Percentiles rank a stretch among this genome's conserved stretches.
Conservation (phyloP, 2,329 filamentous ascomycete genomes). For the Phaeosphaeriaceae sp. region DNA sequence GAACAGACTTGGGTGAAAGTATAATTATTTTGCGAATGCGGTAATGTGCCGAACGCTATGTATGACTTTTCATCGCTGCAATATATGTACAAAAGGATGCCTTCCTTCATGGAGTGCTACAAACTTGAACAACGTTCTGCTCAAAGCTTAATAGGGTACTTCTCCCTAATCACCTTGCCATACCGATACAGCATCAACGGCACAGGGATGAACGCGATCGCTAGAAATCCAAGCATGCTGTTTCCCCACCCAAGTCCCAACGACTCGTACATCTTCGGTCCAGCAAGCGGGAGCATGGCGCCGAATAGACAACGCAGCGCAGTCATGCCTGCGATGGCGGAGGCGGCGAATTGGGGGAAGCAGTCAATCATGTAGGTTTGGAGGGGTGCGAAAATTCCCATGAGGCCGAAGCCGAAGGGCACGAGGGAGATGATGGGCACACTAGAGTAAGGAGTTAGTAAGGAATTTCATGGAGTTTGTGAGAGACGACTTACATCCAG, state of each 20-base stretch:
- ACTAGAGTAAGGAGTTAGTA: constrained; percentile 19
- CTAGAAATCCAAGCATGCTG: constrained; percentile 44
- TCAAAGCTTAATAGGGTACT: constrained; percentile 28
- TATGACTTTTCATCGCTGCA: neutral
- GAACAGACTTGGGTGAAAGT: too few relatives aligned
- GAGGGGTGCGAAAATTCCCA: constrained; percentile 43
- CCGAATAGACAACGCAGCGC: constrained; percentile 43
- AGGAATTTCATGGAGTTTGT: neutral
- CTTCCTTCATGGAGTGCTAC: too few relatives aligned
- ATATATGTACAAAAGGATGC: neutral
- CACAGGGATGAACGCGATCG: constrained; percentile 43
- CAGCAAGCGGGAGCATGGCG: constrained; percentile 44
- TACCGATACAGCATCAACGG: constrained; percentile 44
- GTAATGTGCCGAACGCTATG: too few relatives aligned
- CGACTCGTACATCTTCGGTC: constrained; percentile 40
- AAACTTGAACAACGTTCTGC: too few relatives aligned
- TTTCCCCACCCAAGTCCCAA: constrained; percentile 48
- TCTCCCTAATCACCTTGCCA: constrained; percentile 39
- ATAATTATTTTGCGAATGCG: too few relatives aligned
- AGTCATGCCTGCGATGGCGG: constrained; percentile 43
- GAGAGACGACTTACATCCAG: constrained; percentile 46
- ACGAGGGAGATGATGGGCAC: constrained; percentile 50
- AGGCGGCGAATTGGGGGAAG: constrained; percentile 46
- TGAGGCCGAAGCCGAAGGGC: constrained; percentile 45
- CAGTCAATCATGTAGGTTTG: constrained; percentile 49